Evolutionary conservation across 1,284 basidiomycete species (phyloP).

Genomic region (Vanrija sp.): DNA sequence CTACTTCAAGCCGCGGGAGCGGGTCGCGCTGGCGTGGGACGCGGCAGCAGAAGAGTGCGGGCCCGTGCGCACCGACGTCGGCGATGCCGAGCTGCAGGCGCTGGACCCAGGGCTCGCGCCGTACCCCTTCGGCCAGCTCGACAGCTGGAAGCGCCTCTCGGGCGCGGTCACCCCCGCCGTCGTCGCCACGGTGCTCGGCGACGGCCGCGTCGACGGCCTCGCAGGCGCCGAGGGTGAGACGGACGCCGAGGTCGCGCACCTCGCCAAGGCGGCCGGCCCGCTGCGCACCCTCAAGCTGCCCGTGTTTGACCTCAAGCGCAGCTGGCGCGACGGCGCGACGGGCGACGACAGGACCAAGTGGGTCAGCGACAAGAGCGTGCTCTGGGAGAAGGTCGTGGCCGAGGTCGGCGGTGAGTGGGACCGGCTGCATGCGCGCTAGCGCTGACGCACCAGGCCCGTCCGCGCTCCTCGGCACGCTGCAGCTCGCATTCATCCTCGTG

Average conservation of each 20-base stretch:
- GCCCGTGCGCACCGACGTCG: conserved; percentile 16
- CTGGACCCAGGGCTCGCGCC: conserved; percentile 48
- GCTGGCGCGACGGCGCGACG: conserved; percentile 47
- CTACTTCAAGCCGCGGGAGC: conserved; percentile 24
- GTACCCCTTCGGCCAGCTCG: conserved; percentile 44
- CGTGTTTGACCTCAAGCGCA: conserved; percentile 45
- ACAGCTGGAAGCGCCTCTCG: conserved; percentile 40
- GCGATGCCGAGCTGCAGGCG: conserved; percentile 44
- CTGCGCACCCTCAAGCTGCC: conserved; percentile 25
- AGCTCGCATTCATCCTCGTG: conserved; percentile 50
- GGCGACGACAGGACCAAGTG: conserved; percentile 49
- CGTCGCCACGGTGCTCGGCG: conserved; percentile 37
- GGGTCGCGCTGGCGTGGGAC: conserved; percentile 33
- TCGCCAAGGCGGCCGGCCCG: background rate
- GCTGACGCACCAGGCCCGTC: conserved; percentile 32
- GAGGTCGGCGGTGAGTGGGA: conserved; percentile 40
- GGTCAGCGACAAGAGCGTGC: conserved; percentile 51
- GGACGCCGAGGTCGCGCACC: conserved; percentile 8
- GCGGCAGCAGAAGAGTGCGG: background rate
- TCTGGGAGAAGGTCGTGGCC: conserved; percentile 35
- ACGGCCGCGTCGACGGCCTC: conserved; percentile 37
- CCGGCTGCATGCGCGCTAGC: too few species aligned
- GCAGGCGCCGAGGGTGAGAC: conserved; percentile 32
- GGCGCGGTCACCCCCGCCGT: conserved; percentile 27
- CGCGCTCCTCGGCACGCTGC: conserved; percentile 45